These are phyloP conservation scores for Penicillium mononematosum DNA, from an alignment of 495 filamentous ascomycete species.

Conservation along the genomic window DNA sequence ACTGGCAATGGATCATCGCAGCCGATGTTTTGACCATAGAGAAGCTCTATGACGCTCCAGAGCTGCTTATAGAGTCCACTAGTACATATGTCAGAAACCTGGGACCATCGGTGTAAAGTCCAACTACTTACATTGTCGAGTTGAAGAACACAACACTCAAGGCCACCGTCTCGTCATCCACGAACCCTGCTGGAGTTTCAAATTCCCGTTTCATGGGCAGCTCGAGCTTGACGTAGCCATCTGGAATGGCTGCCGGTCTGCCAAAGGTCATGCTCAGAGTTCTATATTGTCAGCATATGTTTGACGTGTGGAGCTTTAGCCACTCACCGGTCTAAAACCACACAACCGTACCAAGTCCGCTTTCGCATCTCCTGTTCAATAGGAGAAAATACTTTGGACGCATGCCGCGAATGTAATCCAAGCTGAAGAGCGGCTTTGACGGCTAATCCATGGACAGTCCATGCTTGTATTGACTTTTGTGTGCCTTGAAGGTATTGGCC, in stretches of 20 bases:
- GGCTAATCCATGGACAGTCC: constrained; percentile 44
- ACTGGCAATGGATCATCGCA: constrained; percentile 21
- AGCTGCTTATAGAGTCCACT: constrained; percentile 28
- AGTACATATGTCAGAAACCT: not conserved
- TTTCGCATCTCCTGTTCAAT: constrained; percentile 43
- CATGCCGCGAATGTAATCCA: constrained; percentile 41
- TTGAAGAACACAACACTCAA: constrained; percentile 37
- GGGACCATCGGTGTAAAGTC: not conserved
- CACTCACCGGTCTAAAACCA: constrained; percentile 43
- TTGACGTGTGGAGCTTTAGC: not conserved
- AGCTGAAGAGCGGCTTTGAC: constrained; percentile 42
- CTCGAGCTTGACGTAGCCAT: constrained; percentile 39
- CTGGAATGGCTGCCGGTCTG: constrained; percentile 39
- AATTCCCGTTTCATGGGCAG: constrained; percentile 33
- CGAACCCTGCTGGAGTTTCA: constrained; percentile 15
- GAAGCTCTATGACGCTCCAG: constrained; percentile 35
- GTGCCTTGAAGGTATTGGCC: constrained; percentile 47
- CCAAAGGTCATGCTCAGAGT: constrained; percentile 51
- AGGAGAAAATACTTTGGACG: constrained; percentile 29
- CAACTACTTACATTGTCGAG: constrained; percentile 33
- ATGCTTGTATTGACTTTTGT: constrained; percentile 44
- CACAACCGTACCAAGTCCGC: constrained; percentile 47
- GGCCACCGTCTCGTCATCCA: constrained; percentile 16
- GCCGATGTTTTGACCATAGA: constrained; percentile 44
- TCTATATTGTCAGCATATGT: constrained; percentile 21